Evolutionary conservation across 768 basidiomycete genomes (phyloP).

Genomic region (Pulveroboletus sp.): DNA sequence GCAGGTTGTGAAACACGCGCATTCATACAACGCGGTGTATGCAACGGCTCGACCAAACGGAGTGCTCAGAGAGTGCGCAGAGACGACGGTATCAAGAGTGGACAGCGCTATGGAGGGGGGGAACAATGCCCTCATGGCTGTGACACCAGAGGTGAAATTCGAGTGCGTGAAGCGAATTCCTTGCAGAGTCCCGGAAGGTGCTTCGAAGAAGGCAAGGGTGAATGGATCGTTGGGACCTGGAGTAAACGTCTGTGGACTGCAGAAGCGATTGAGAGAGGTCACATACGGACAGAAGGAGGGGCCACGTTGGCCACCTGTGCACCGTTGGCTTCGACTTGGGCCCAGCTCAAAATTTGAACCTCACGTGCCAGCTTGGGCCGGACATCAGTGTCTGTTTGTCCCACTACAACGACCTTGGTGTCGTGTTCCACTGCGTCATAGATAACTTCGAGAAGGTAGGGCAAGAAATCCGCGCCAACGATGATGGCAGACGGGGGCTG

Average conservation of each 20-base stretch:
- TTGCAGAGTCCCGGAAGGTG: constrained; percentile 47
- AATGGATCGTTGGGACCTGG: constrained; percentile 51
- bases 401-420: constrained; percentile 67
- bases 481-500: constrained; percentile 74
- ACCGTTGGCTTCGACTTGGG: constrained; percentile 67
- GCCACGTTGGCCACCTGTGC: constrained; percentile 41
- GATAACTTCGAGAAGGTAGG: constrained; percentile 65
- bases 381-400: constrained; percentile 48
- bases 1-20: constrained; percentile 66
- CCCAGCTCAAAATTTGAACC: constrained; percentile 58
- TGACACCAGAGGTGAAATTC: constrained; percentile 87
- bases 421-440: constrained; percentile 53
- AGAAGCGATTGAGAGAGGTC: neutral
- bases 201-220: constrained; percentile 61
- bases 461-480: constrained; percentile 60
- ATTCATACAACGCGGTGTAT: constrained; percentile 74
- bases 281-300: constrained; percentile 51
- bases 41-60: constrained; percentile 77
- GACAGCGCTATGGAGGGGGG: constrained; percentile 67
- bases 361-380: constrained; percentile 46
- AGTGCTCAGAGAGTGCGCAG: constrained; percentile 65
- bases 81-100: constrained; percentile 72
- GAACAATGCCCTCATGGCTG: constrained; percentile 69
- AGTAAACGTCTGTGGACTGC: neutral
- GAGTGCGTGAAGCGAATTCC: constrained; percentile 73